Percentiles rank a stretch among this genome's conserved stretches.
These are phyloP conservation scores for Auricularia cornea DNA, from an alignment of 768 basidiomycete genomes.

Conservation along the genomic window DNA sequence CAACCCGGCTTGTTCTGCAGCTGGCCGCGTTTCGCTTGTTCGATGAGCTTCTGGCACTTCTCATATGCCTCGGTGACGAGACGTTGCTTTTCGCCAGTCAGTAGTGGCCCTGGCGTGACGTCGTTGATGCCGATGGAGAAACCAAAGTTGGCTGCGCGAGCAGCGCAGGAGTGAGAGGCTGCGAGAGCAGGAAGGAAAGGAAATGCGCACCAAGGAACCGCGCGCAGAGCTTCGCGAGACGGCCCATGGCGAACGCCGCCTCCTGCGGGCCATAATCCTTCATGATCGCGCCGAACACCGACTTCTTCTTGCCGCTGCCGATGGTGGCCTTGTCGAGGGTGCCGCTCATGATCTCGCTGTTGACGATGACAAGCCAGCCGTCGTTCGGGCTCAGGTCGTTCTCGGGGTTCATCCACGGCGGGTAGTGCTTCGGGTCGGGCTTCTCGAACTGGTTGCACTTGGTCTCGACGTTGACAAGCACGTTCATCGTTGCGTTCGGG, in stretches of 20 bases:
- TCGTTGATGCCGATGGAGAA: constrained; percentile 99
- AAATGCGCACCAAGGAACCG: constrained; percentile 75
- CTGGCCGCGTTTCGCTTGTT: constrained; percentile 82
- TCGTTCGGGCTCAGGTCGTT: constrained; percentile 93
- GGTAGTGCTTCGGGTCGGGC: constrained; percentile 53
- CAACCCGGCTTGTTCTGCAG: constrained; percentile 97
- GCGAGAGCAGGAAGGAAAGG: not conserved
- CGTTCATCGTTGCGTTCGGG: constrained; percentile 74
- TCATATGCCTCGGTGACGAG: constrained; percentile 86
- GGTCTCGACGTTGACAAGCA: constrained; percentile 90
- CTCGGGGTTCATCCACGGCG: constrained; percentile 45
- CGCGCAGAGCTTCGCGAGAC: constrained; percentile 90
- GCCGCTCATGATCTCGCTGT: constrained; percentile 98
- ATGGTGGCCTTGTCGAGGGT: constrained; percentile 98
- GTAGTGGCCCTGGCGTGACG: constrained; percentile 85
- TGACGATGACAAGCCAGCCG: constrained; percentile 93
- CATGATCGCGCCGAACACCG: constrained; percentile 95
- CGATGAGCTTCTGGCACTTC: constrained; percentile 78
- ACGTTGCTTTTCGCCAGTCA: constrained; percentile 72
- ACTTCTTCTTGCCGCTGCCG: constrained; percentile 98
- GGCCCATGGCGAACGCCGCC: constrained; percentile 92
- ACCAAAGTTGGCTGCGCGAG: constrained; percentile 79
- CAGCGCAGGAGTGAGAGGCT: not conserved
- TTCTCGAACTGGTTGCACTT: constrained; percentile 90
- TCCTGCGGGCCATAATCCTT: constrained; percentile 94